Base-by-base conservation (phyloP, 2,329 filamentous ascomycete genomes). In the Pseudophaeomoniella oleicola region DNA sequence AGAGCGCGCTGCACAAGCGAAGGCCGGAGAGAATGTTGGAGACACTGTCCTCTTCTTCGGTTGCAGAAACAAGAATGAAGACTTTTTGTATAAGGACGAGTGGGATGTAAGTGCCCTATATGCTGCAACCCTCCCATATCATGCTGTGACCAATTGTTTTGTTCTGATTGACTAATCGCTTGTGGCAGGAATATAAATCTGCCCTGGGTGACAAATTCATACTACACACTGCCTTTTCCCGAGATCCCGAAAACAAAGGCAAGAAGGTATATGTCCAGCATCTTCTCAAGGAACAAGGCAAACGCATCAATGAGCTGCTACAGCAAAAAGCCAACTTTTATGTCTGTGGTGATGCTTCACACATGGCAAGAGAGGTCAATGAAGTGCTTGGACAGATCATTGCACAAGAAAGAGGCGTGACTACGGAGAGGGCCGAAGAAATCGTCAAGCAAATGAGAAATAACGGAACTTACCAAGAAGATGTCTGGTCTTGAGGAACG, bases 261-360 rank as follows among this genome's bases (percentile, higher is more conserved):
- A 72, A 90, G 59, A 98, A 98, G 64, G 83, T 98, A 27, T 98
- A 98, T 54, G 90, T 98, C 15, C 90, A 98, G 63, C 86, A 98
- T 61, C 74, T 82, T 43, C 71, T 98, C 42, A 80, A 82, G 62
- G 84, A 96, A 59, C 71, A 78, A 35, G 78, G 82, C 40, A 72
- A 82, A 50, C 76, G 94, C 50, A 71, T 98, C 62, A 88, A 93
- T 61, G 78, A 88, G 45, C 74, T 98, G 1, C 69, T 98, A 6
- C 69, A 81, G 47, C 69, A 86, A 59, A 78, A 78, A 53, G 90
- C 85, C 4, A 94, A 90, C 62, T 87, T 98, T 58, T 98, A 98
- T 58, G 88, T 98, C 40, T 98, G 92, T 52, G 90, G 90, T 63
- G 90, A 98, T 55, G 92, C 92, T 1, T 83, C 90, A 39, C 87